Evolutionary conservation across 805 yeast genomes (phyloP).

Genomic region (Suhomyces sp.): DNA sequence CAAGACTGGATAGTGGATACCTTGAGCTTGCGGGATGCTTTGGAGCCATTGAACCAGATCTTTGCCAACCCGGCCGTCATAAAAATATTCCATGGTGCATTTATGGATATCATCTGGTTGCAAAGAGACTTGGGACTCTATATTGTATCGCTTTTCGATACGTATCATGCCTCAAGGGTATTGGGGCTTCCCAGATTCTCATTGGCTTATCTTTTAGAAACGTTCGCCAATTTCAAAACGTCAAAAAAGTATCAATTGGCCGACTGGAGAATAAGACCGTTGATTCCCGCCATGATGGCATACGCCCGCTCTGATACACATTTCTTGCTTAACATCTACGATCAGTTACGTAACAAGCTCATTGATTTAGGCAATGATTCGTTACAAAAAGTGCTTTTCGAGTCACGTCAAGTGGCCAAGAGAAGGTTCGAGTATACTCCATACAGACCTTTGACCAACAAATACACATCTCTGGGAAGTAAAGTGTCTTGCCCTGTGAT

Average conservation of each 20-base stretch:
- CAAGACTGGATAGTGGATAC: constrained; percentile 89
- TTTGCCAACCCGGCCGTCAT: constrained; percentile 78
- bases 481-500: constrained; percentile 48
- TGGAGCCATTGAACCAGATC: constrained; percentile 63
- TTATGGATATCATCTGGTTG: constrained; percentile 95
- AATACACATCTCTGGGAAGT: constrained; percentile 6
- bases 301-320: constrained; percentile 97
- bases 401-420: constrained; percentile 75
- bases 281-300: constrained; percentile 67
- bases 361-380: constrained; percentile 41
- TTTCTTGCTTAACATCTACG: constrained; percentile 77
- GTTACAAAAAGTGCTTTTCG: constrained; percentile 61
- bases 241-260: constrained; percentile 94
- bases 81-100: constrained; percentile 94
- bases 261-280: constrained; percentile 93
- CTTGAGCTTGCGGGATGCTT: constrained; percentile 68
- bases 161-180: constrained; percentile 81
- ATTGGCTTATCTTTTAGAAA: constrained; percentile 78
- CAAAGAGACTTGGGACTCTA: constrained; percentile 94
- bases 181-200: constrained; percentile 81
- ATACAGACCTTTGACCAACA: constrained; percentile 46
- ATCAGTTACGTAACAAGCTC: constrained; percentile 63
- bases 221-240: constrained; percentile 77
- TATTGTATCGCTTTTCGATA: constrained; percentile 85
- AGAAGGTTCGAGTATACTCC: constrained; percentile 79